Conservation (phyloP, 306 rosid species). For the Dicorynia guianensis region DNA sequence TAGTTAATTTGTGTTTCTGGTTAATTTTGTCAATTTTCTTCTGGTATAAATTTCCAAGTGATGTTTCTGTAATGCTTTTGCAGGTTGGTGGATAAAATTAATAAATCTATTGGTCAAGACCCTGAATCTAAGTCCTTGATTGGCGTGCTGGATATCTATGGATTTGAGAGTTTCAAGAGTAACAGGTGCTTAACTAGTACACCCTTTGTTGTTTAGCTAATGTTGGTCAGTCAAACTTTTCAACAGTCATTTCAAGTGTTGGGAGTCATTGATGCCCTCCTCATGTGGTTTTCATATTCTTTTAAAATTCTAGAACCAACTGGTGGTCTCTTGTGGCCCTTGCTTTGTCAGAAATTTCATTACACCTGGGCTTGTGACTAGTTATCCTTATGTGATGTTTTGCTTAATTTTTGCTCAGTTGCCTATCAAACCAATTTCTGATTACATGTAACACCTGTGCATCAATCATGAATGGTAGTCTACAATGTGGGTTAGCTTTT, state of each 20-base stretch:
- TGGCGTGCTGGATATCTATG: conserved; percentile 98
- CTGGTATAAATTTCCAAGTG: not conserved
- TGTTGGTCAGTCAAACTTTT: not conserved
- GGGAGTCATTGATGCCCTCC: not conserved
- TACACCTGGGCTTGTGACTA: not conserved
- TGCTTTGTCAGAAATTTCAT: not conserved
- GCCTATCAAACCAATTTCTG: conserved; percentile 22
- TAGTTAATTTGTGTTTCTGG: conserved; percentile 32
- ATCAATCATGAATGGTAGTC: conserved; percentile 23
- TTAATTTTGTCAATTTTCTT: conserved; percentile 36
- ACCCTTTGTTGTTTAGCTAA: conserved; percentile 57
- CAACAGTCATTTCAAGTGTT: too few relatives aligned
- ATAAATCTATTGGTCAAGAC: conserved; percentile 95
- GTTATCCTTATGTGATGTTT: not conserved
- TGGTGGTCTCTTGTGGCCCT: not conserved
- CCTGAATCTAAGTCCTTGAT: conserved; percentile 84
- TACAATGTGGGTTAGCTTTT: not conserved
- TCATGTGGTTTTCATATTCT: not conserved
- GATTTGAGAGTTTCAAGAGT: conserved; percentile 99
- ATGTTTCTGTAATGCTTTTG: conserved; percentile 35
- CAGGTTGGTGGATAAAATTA: conserved; percentile 98
- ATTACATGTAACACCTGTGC: conserved; percentile 11
- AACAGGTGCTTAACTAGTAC: conserved; percentile 83
- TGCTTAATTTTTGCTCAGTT: not conserved
- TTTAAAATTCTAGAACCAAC: not conserved